Evolutionary conservation across 371 early-diverging fungal species (phyloP), one percentile per base, ranked within the genome.

Genomic region (Actinomucor elegans): DNA sequence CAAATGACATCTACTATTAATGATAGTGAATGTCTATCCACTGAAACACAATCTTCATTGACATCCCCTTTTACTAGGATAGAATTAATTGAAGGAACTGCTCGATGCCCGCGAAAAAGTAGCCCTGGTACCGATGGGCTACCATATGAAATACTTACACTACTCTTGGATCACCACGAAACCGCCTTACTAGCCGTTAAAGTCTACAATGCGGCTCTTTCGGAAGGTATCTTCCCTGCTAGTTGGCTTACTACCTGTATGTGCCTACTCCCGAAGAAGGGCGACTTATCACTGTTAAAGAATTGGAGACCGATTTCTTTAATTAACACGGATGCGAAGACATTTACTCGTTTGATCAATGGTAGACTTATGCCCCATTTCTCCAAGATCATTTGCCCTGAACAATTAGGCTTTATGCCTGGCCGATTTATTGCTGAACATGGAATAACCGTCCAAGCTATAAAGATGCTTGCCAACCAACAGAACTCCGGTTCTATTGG

Each of bases 81-180:
- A 20, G 29, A 37, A 3, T 4, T 50, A 5, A 24, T 26, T 11
- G 15, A 36, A 4, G 47, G 47, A 24, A 24, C 29, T 5, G 27
- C 31, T 11, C 43, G 55, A 0, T 44, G 44, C 18, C 54, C 55
- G 0, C 27, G 21, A 11, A 23, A 26, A 7, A 53, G 48, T 35
- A 61, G 69, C 17, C 69, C 69, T 26, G 61, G 73, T 0, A 10
- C 54, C 3, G 64, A 69, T 43, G 74, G 67, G 3, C 10, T 73
- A 6, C 64, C 66, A 26, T 73, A 63, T 52, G 67, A 67, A 28
- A 9, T 69, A 14, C 61, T 24, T 17, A 14, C 2, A 36, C 53
- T 14, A 3, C 20, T 55, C 10, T 38, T 37, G 10, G 18, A 7
- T 17, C 17, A 31, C 20, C 31, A 0, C 17, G 10, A 0, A 20